These are phyloP conservation scores for Ophiostoma ips DNA, from an alignment of 2,329 filamentous ascomycete genomes.

Conservation along the genomic window DNA sequence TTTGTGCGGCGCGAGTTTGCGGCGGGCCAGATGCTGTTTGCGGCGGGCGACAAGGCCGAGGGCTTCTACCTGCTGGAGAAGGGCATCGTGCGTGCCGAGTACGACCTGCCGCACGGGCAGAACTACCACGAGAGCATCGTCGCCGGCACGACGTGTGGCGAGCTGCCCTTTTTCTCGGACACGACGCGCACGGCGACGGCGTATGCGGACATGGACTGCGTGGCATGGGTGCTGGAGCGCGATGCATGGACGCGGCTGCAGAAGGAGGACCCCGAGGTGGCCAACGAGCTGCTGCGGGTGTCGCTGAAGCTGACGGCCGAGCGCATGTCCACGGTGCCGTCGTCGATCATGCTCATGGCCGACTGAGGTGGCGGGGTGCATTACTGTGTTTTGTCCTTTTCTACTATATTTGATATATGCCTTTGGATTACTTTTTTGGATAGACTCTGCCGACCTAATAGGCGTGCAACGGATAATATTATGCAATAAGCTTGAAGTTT, in stretches of 20 bases:
- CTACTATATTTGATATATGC: not conserved
- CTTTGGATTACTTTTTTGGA: not conserved
- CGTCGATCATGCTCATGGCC: conserved; percentile 15
- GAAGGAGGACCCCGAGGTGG: conserved; percentile 58
- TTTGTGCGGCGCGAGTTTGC: conserved; percentile 56
- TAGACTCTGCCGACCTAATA: not conserved
- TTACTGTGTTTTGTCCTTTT: not conserved
- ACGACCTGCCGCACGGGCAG: conserved; percentile 71
- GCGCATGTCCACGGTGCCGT: conserved; percentile 45
- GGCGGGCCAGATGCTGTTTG: conserved; percentile 62
- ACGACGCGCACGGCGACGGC: conserved; percentile 80
- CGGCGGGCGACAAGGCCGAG: conserved; percentile 58
- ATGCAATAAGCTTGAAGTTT: no score
- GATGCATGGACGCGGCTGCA: conserved; percentile 63
- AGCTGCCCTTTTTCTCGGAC: conserved; percentile 90
- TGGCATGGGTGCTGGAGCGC: conserved; percentile 67
- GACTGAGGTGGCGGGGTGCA: conserved; percentile 1
- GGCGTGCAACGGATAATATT: no score
- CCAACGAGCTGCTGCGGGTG: conserved; percentile 69
- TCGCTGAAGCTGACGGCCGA: conserved; percentile 91
- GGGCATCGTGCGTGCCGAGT: conserved; percentile 80
- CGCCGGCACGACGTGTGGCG: conserved; percentile 86
- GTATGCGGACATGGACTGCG: conserved; percentile 64
- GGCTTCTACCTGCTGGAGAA: conserved; percentile 86
- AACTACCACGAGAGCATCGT: conserved; percentile 83